These are phyloP conservation scores for Fragaria nilgerrensis DNA, from an alignment of 306 rosid genomes.

Conservation along the genomic window DNA sequence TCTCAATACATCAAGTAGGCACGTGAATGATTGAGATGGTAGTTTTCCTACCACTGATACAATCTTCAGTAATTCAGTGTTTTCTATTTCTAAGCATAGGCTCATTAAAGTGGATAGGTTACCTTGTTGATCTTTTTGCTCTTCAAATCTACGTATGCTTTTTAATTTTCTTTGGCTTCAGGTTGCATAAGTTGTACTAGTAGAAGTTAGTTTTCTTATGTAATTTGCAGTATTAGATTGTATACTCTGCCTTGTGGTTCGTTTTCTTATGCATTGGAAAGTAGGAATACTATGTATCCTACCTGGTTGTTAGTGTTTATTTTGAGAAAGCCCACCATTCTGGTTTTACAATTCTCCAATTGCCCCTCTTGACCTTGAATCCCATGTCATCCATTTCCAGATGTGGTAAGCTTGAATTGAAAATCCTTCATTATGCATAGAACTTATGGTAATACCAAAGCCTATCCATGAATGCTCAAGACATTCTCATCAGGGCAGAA, in stretches of 20 bases:
- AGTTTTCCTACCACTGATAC: slow-evolving; percentile 15
- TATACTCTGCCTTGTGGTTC: neutral
- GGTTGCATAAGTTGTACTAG: slow-evolving; percentile 18
- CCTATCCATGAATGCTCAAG: neutral
- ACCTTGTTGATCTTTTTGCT: slow-evolving; percentile 23
- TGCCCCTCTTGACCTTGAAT: neutral
- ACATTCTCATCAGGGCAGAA: neutral
- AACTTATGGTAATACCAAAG: neutral
- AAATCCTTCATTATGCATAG: neutral
- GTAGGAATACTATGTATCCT: neutral
- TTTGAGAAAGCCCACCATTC: neutral
- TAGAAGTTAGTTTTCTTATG: slow-evolving; percentile 15
- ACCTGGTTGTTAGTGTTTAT: neutral
- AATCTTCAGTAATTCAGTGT: neutral
- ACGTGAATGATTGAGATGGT: slow-evolving; percentile 17
- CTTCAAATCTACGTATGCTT: slow-evolving; percentile 13
- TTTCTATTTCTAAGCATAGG: slow-evolving; percentile 6
- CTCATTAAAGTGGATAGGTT: slow-evolving; percentile 43
- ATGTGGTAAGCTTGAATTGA: neutral
- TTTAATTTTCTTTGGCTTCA: neutral
- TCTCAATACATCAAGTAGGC: slow-evolving; percentile 79
- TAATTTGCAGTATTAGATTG: slow-evolving; percentile 15
- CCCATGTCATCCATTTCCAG: neutral
- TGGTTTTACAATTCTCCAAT: neutral
- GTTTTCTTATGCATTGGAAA: neutral